Base-by-base conservation (phyloP, 2,329 filamentous ascomycete genomes). In the Tolypocladium ophioglossoides region DNA sequence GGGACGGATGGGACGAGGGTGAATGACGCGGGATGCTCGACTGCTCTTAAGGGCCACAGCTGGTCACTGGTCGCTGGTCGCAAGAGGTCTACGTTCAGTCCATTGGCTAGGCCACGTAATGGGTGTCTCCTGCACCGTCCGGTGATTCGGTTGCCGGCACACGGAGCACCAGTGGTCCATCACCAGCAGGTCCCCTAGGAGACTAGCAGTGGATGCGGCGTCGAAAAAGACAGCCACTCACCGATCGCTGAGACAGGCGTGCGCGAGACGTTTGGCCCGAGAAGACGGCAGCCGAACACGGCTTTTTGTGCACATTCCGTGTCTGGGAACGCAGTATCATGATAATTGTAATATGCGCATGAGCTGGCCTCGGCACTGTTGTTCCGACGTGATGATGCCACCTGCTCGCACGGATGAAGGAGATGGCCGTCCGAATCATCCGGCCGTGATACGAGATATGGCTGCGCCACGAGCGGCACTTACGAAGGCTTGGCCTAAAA, bases 81-180 rank as follows among this genome's bases (percentile, higher is more conserved):
- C 14, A 5, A 16, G 10, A 30, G 22, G 40, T 18, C 14, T 22
- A 27, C 44, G n/a, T 20, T 16, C 11, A 16, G 37, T 30, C 48
- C 32, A 56, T 54, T 54, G 57, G 57, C 53, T 52, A 35, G 58
- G 53, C 55, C 57, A 55, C 57, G 57, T 54, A 51, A 57, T 55
- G 51, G 44, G 44, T 48, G 44, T 48, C 44, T 48, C 44, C 44
- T 48, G 44, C 44, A 48, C 27, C 44, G 18, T 18, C 30, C 12
- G 44, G 27, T 14, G 27, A n/a, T 20, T 48, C 44, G 44, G 44
- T 48, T 32, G 27, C 44, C 44, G 44, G 44, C 44, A 48, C 44
- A 32, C 41, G 44, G 44, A 47, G 16, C 16, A 47, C 27, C 27
- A 48, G n/a, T 14, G 30, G 18, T 32, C 44, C 44, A 48, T 48